Base-by-base conservation (phyloP, 2,329 filamentous ascomycete species). In the Diplodia intermedia region DNA sequence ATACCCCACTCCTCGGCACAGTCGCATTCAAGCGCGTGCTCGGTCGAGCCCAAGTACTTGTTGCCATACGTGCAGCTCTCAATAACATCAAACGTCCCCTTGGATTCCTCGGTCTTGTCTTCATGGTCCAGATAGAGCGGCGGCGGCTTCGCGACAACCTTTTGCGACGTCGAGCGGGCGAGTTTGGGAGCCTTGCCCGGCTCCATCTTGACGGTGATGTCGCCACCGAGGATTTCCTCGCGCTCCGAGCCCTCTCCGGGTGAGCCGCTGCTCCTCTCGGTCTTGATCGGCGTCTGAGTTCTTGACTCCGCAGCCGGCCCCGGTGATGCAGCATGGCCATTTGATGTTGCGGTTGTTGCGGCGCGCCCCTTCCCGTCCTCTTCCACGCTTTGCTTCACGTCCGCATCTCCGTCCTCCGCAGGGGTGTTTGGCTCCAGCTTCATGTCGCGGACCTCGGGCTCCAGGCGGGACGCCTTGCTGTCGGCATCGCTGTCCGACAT, bases 1-100 rank as follows among this genome's bases (percentile, higher is more conserved):
- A 85, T 90, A 97, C 94, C 90, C 91, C 92, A 97, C 82, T 97
- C 93, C 81, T 97, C 92, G 72, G 87, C 85, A 81, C 95, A 99
- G 78, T 99, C 95, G 81, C 95, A 99, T 80, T 97, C 95, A 79
- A 98, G 85, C 69, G 92, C 94, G 81, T 94, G 91, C 75, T 97
- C 94, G 31, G 95, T 96, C 71, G 90, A 91, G 65, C 95, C 95
- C 82, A 98, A 89, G 72, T 91, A 88, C 79, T 96, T 97, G 72
- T 93, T 93, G 66, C 92, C 93, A 80, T 99, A 99, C 40, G 91
- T 90, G 79, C 94, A 98, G 73, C 92, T 88, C 65, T 89, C 83
- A 71, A 99, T 93, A 63, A 94, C 84, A 72, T 92, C 88, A 74
- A 99, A 99, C 15, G 88, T 88, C 31, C 85, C 82, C 72, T 87